Evolutionary conservation across 2,329 filamentous ascomycete species (phyloP), one percentile per base, ranked within the genome.

Genomic region (Verruconis gallopava): DNA sequence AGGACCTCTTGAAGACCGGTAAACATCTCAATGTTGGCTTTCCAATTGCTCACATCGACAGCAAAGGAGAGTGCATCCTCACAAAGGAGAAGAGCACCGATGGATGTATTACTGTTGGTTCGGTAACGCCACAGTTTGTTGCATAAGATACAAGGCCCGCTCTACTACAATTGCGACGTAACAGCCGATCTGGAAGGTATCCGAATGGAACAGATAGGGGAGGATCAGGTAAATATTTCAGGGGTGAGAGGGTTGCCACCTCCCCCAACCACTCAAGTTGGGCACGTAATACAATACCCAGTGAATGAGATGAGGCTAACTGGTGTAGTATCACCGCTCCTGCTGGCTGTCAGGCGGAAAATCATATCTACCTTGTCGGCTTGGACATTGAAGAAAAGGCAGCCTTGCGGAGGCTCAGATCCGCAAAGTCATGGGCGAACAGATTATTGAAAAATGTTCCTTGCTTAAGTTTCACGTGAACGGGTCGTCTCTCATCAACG

Each of bases 11-110:
- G n/a, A n/a, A n/a, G n/a, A n/a, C n/a, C n/a, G n/a, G n/a, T n/a
- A 35, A 17, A 18, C 14, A 37, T 15, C 36, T 5, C 52, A 44
- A 70, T 40, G 63, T 64, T 14, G 65, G 63, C 22, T 68, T 59
- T 45, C 64, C 64, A 1, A 67, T 68, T 37, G 65, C 63, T 3
- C 64, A 67, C 46, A 65, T 68, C 12, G 18, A 36, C 22, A n/a
- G 13, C 15, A 21, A 44, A 3, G 43, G 39, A 5, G 2, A 15
- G 4, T 17, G 15, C 21, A 21, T 30, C 13, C 42, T 43, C 13
- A 33, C 19, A 17, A 44, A 43, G 21, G 43, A 44, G 21, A 9
- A 18, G 33, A 59, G 59, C 12, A 46, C 50, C 0, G 53, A 59
- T 17, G 65, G 65, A 4, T 49, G 57, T 21, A 21, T 46, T 4